phyloP scores from a whole-genome alignment of 2,329 filamentous ascomycete species.

The Daldinia eschscholtzii region DNA sequence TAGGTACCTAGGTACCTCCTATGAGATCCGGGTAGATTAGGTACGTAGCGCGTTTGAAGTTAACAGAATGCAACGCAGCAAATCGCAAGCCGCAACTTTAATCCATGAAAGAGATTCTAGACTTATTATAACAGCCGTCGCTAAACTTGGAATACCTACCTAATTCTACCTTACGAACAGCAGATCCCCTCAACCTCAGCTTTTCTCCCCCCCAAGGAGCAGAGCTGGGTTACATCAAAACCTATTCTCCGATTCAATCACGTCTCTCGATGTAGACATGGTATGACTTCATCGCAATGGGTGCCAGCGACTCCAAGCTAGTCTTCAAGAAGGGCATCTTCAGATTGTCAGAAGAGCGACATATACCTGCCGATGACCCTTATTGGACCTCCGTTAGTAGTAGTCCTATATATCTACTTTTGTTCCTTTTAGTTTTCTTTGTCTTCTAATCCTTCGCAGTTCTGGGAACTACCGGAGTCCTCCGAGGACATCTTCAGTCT shows the following conservation, averaged over 20 bases:
- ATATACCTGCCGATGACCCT: conserved; percentile 87
- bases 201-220: not conserved
- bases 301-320: conserved; percentile 97
- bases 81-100: conserved; percentile 21
- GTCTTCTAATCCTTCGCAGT: conserved; percentile 65
- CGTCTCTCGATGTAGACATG: conserved; percentile 46
- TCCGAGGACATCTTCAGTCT: conserved; percentile 97
- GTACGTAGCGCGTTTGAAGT: conserved; percentile 38
- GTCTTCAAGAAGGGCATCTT: conserved; percentile 99
- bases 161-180: not conserved
- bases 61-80: conserved; percentile 40
- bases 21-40: conserved; percentile 2
- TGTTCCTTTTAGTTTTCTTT: conserved; percentile 15
- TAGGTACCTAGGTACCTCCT: not conserved
- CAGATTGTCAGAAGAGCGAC: conserved; percentile 89
- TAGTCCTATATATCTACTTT: conserved; percentile 1
- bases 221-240: not conserved
- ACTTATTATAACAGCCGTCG: conserved; percentile 6
- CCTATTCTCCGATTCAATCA: conserved; percentile 16
- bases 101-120: conserved; percentile 38
- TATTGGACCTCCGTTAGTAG: conserved; percentile 90
- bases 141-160: conserved; percentile 18
- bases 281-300: conserved; percentile 71
- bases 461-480: conserved; percentile 97
- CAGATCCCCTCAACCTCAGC: conserved; percentile 5